Base-by-base conservation (phyloP, 768 basidiomycete species). In the Xerocomellus amylosporus region DNA sequence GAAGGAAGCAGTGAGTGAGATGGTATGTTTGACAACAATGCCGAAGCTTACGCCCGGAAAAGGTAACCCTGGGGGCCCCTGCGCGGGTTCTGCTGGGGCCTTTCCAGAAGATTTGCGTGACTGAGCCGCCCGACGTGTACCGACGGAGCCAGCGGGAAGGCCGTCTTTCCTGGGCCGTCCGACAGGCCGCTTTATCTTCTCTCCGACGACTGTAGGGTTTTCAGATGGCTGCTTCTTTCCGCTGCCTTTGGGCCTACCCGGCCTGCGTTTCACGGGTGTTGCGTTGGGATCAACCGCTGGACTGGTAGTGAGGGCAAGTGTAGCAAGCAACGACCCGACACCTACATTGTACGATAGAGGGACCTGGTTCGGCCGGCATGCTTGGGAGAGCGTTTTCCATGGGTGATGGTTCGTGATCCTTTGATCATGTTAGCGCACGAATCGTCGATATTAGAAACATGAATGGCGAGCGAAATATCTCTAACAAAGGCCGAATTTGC, bases 161-260 rank as follows among this genome's bases (percentile, higher is more conserved):
- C 90, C 90, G 60, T 91, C 89, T 69, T 91, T 90, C 61, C 90
- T 73, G 3, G 90, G 90, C 14, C 90, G 77, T 1, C 90, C 90
- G 2, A 91, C 89, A 15, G 90, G 90, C 42, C 90, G 76, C 68
- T 89, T 90, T 49, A 82, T 71, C 70, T 87, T 87, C 26, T 80
- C 76, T 3, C 78, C 74, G 0, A 73, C 58, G 12, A 70, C 62
- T 33, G 71, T 62, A 28, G 75, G 70, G 34, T 73, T 69, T 44
- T 71, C 76, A 3, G 75, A 63, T 2, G 76, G 58, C 22, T 75
- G 74, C 66, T 90, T 91, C 74, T 87, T 88, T 13, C 85, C 87
- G 63, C 86, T 89, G 34, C 88, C 89, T 65, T 88, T 89, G 6
- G 89, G 89, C 31, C 89, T 76, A 3, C 88, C 89, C 12, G 88